Evolutionary conservation across 1,284 basidiomycete species (phyloP).

Genomic region (Moesziomyces aphidis): DNA sequence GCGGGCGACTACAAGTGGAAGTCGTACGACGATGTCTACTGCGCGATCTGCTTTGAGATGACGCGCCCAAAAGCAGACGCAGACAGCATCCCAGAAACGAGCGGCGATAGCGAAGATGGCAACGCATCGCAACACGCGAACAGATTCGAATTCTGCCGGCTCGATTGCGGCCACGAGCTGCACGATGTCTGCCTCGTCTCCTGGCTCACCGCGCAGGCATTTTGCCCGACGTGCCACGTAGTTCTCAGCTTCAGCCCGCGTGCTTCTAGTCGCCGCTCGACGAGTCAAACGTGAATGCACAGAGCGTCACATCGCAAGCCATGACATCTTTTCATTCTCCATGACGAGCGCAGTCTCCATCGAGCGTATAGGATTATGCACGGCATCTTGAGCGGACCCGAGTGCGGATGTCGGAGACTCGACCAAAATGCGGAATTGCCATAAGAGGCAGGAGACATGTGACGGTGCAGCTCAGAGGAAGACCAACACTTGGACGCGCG

Average conservation of each 20-base stretch:
- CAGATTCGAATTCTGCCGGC: slow-evolving; percentile 32
- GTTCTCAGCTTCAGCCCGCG: slow-evolving; percentile 46
- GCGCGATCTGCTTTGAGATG: slow-evolving; percentile 54
- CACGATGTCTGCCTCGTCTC: slow-evolving; percentile 53
- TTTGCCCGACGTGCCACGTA: slow-evolving; percentile 54
- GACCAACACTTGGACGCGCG: slow-evolving; percentile 3
- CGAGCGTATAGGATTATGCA: not conserved
- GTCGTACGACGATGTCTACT: slow-evolving; percentile 44
- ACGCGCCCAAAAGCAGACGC: slow-evolving; percentile 13
- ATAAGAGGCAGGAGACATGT: slow-evolving; percentile 35
- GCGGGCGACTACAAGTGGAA: slow-evolving; percentile 44
- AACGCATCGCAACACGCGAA: not conserved
- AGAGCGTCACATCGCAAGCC: not conserved
- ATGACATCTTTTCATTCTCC: not conserved
- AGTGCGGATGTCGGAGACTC: too few relatives aligned
- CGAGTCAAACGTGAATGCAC: not conserved
- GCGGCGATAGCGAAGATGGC: not conserved
- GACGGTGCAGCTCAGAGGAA: slow-evolving; percentile 17
- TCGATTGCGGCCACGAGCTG: slow-evolving; percentile 55
- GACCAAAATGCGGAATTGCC: slow-evolving; percentile 9
- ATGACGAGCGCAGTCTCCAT: not conserved
- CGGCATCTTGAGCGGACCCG: slow-evolving; percentile 20
- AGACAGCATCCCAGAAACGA: not conserved
- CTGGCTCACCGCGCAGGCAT: slow-evolving; percentile 51
- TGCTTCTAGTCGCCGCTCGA: not conserved